phyloP scores from a whole-genome alignment of 805 yeast species.

The Candida alai region DNA sequence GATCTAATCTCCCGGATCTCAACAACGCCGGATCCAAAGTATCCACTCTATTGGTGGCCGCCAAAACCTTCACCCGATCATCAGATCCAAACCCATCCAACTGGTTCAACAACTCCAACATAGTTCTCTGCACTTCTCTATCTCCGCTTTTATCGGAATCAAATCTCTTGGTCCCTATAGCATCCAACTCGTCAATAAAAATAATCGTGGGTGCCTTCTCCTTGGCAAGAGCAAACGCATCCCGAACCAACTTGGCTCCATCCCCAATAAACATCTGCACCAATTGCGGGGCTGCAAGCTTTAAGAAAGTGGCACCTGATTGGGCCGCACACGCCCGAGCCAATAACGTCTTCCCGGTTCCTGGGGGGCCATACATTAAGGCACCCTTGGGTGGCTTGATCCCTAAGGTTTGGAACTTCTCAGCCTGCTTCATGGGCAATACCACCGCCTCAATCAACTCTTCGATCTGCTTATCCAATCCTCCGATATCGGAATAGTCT shows the following conservation, averaged over 20 bases:
- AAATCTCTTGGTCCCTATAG: slow-evolving; percentile 44
- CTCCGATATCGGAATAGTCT: slow-evolving; percentile 96
- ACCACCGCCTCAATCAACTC: slow-evolving; percentile 98
- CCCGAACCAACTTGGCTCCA: slow-evolving; percentile 44
- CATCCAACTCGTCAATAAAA: slow-evolving; percentile 46
- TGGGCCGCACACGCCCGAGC: slow-evolving; percentile 49
- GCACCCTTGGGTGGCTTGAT: slow-evolving; percentile 62
- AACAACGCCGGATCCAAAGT: slow-evolving; percentile 97
- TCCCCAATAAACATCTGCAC: slow-evolving; percentile 48
- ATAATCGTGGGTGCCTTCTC: slow-evolving; percentile 46
- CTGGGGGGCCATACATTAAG: slow-evolving; percentile 48
- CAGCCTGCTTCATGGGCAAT: slow-evolving; percentile 97
- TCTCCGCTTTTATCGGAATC: slow-evolving; percentile 46
- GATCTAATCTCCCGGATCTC: slow-evolving; percentile 95
- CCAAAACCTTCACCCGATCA: slow-evolving; percentile 94
- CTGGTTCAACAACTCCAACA: slow-evolving; percentile 47
- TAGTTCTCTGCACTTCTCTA: slow-evolving; percentile 45
- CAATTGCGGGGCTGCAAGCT: slow-evolving; percentile 44
- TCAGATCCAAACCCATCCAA: slow-evolving; percentile 95
- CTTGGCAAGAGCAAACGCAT: slow-evolving; percentile 44
- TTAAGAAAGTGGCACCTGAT: slow-evolving; percentile 43
- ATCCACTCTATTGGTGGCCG: slow-evolving; percentile 98
- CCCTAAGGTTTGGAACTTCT: slow-evolving; percentile 89
- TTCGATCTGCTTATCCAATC: slow-evolving; percentile 96
- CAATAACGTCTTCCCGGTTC: slow-evolving; percentile 44